These are phyloP conservation scores for Neonectria faginata DNA, from an alignment of 2,329 filamentous ascomycete genomes.

Conservation along the genomic window DNA sequence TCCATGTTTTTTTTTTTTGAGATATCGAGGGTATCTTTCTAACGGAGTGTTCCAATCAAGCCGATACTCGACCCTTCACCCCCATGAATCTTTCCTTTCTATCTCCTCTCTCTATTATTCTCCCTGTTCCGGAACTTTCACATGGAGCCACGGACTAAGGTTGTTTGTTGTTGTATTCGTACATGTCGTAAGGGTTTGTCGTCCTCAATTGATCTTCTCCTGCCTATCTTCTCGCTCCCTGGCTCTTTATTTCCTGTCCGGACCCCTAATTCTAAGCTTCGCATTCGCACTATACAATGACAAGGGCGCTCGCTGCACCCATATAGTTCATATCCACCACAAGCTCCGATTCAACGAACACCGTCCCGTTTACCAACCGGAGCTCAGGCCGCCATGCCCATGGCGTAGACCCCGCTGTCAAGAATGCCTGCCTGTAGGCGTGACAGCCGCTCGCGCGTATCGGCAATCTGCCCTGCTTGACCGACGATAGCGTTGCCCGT, in stretches of 20 bases:
- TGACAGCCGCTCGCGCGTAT: slow-evolving; percentile 56
- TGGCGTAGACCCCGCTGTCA: slow-evolving; percentile 52
- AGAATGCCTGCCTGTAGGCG: slow-evolving; percentile 56
- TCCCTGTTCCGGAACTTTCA: slow-evolving; percentile 13
- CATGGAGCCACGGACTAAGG: background rate
- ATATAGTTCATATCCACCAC: slow-evolving; percentile 30
- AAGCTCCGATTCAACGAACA: slow-evolving; percentile 2
- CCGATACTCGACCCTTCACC: background rate
- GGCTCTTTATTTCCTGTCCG: slow-evolving; percentile 14
- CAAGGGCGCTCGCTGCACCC: slow-evolving; percentile 28
- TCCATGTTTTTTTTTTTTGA: background rate
- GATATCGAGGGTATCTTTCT: slow-evolving; percentile 29
- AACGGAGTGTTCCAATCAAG: slow-evolving; percentile 4
- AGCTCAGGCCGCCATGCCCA: slow-evolving; percentile 48
- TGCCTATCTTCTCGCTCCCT: slow-evolving; percentile 13
- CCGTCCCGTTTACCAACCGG: background rate
- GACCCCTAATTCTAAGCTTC: slow-evolving; percentile 18
- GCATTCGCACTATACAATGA: slow-evolving; percentile 14
- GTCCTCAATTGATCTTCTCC: slow-evolving; percentile 22
- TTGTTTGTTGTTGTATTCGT: slow-evolving; percentile 40
- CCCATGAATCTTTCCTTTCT: background rate
- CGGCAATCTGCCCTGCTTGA: slow-evolving; percentile 57
- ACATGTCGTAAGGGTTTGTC: slow-evolving; percentile 42
- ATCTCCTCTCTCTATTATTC: background rate
- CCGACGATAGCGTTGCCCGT: slow-evolving; percentile 56